Percentiles rank a stretch among this genome's conserved stretches.
Evolutionary conservation across 768 basidiomycete genomes (phyloP).

Genomic region (Termitomyces sp.): DNA sequence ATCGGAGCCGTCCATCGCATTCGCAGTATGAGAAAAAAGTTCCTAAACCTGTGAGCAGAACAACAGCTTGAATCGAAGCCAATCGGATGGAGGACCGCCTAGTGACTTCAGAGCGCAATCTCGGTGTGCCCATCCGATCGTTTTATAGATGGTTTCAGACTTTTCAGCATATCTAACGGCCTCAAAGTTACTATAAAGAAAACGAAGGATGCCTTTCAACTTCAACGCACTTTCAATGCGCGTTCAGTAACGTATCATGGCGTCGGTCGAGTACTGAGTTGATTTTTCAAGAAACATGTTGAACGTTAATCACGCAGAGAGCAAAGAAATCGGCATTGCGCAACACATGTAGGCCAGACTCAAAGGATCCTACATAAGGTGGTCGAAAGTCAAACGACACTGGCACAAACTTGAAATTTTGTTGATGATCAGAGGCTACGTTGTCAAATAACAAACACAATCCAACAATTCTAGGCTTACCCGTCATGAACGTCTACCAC

Average conservation of each 20-base stretch:
- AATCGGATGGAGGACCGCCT: not conserved
- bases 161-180: not conserved
- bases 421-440: too few species aligned
- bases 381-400: too few species aligned
- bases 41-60: not conserved
- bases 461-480: too few species aligned
- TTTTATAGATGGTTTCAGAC: not conserved
- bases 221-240: not conserved
- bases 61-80: not conserved
- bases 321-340: not conserved
- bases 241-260: not conserved
- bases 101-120: not conserved
- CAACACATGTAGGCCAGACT: not conserved
- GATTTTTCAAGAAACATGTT: not conserved
- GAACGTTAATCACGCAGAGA: not conserved
- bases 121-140: too few species aligned
- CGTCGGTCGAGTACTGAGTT: too few species aligned
- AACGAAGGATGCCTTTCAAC: not conserved
- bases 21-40: not conserved
- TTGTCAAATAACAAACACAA: too few species aligned
- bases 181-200: not conserved
- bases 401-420: too few species aligned
- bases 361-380: too few species aligned
- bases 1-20: not conserved
- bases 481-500: too few species aligned